Conservation (phyloP, 345 rosid genomes). For the Pseudoturritis turrita region DNA sequence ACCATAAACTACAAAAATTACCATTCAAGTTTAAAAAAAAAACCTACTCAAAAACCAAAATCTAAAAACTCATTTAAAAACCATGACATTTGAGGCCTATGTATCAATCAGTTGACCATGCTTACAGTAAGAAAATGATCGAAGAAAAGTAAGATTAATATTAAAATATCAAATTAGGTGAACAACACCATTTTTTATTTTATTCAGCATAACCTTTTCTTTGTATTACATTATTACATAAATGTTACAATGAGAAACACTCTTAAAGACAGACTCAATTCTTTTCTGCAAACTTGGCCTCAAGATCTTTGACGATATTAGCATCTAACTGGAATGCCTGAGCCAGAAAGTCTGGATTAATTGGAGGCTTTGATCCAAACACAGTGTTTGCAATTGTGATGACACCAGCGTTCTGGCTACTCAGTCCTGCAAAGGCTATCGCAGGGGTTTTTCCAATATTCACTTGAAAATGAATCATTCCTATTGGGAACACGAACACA, state of each 20-base stretch:
- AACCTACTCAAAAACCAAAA: too few relatives aligned
- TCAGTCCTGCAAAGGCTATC: slow-evolving; percentile 22
- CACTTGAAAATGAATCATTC: slow-evolving; percentile 24
- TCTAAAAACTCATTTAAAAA: too few relatives aligned
- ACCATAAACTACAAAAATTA: too few relatives aligned
- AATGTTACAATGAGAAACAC: neutral
- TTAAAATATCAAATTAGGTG: slow-evolving; percentile 7
- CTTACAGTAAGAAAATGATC: neutral
- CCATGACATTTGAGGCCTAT: too few relatives aligned
- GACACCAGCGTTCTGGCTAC: slow-evolving; percentile 33
- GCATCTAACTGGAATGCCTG: slow-evolving; percentile 37
- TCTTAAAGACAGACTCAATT: neutral
- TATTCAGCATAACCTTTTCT: neutral
- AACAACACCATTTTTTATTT: neutral
- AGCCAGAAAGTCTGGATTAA: slow-evolving; percentile 29
- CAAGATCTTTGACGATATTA: slow-evolving; percentile 26
- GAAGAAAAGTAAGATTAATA: neutral
- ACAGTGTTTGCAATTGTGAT: slow-evolving; percentile 29
- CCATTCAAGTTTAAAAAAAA: too few relatives aligned
- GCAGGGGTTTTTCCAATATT: slow-evolving; percentile 21
- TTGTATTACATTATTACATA: neutral
- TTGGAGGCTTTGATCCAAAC: slow-evolving; percentile 25
- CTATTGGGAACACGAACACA: slow-evolving; percentile 38
- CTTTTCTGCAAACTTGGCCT: slow-evolving; percentile 18
- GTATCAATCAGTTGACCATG: neutral